These are phyloP conservation scores for Coriolopsis trogii DNA, from an alignment of 1,284 basidiomycete genomes.

Conservation along the genomic window DNA sequence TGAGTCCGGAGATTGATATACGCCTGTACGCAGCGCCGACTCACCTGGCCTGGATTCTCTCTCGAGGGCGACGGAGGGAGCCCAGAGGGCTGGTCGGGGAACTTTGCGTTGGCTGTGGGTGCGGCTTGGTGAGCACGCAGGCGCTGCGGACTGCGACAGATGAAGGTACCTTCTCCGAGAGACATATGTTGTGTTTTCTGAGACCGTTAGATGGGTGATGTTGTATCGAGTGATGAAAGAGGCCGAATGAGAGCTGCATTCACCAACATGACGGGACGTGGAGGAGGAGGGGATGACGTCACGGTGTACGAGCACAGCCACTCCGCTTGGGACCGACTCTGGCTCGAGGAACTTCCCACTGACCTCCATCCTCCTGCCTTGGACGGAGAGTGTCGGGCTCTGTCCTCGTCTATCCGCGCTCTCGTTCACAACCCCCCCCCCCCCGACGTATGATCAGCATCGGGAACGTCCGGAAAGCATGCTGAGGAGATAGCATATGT, in stretches of 20 bases:
- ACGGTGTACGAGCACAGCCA: background rate
- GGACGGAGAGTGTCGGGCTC: too few species aligned
- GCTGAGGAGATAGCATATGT: too few species aligned
- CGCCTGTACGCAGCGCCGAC: background rate
- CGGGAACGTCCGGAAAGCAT: too few species aligned
- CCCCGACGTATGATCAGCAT: too few species aligned
- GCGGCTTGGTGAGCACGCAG: too few species aligned
- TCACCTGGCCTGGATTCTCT: slow-evolving; percentile 35
- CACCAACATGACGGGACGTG: too few species aligned
- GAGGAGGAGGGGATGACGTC: background rate
- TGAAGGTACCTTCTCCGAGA: background rate
- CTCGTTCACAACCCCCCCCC: too few species aligned
- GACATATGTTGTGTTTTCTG: background rate
- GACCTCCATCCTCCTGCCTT: too few species aligned
- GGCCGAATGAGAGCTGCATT: too few species aligned
- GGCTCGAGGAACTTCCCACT: too few species aligned
- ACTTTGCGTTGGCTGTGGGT: slow-evolving; percentile 32
- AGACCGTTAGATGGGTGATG: background rate
- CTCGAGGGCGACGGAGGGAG: slow-evolving; percentile 33
- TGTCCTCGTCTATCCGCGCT: too few species aligned
- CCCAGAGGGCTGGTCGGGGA: slow-evolving; percentile 27
- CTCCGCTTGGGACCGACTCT: background rate
- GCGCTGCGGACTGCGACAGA: background rate
- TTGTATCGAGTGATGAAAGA: too few species aligned
- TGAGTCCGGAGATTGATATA: background rate